Percentiles rank a stretch among this genome's conserved stretches.
phyloP scores from a whole-genome alignment of 306 rosid species.

The Datisca glomerata region DNA sequence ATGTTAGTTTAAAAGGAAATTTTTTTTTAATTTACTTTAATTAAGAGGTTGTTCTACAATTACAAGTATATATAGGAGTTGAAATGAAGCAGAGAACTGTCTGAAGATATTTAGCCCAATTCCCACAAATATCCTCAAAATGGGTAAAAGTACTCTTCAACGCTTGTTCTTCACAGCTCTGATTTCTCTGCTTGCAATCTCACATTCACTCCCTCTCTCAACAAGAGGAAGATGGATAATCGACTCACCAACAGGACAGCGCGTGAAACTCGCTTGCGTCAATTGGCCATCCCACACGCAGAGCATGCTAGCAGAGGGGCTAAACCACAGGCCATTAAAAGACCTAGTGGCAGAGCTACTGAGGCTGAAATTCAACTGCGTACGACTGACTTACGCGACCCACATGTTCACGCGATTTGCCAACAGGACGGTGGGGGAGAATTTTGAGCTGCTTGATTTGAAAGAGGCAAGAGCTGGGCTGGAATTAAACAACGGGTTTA shows the following conservation, averaged over 20 bases:
- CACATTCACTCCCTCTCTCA: conserved; percentile 23
- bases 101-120: too few relatives aligned
- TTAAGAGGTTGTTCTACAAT: too few relatives aligned
- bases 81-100: too few relatives aligned
- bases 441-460: neutral
- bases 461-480: neutral
- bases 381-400: conserved; percentile 32
- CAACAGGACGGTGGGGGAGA: conserved; percentile 1
- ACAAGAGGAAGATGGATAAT: conserved; percentile 25
- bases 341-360: conserved; percentile 10
- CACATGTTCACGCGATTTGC: conserved; percentile 38
- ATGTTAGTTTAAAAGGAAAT: too few relatives aligned
- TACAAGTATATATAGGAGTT: too few relatives aligned
- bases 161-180: too few relatives aligned
- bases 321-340: conserved; percentile 20
- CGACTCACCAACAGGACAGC: conserved; percentile 16
- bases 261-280: conserved; percentile 24
- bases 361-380: conserved; percentile 23
- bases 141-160: too few relatives aligned
- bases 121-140: too few relatives aligned
- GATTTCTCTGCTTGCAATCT: conserved; percentile 4
- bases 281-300: conserved; percentile 30
- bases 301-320: conserved; percentile 36
- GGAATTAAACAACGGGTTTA: neutral
- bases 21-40: too few relatives aligned